phyloP scores from a whole-genome alignment of 371 early-diverging fungal species.

The Circinella minor region DNA sequence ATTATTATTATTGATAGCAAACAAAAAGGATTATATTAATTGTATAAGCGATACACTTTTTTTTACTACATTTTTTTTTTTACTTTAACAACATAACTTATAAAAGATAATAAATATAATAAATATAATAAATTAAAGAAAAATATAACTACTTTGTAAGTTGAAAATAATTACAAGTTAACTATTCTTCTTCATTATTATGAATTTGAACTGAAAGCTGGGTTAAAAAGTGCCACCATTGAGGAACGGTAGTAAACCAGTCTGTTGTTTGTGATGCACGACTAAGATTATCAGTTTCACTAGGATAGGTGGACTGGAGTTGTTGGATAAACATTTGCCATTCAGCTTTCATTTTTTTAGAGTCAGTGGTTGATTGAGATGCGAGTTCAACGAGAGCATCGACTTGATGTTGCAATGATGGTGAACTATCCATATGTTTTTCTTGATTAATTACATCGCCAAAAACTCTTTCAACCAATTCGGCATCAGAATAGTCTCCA shows the following conservation, averaged over 20 bases:
- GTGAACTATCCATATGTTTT: neutral
- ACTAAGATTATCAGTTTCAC: neutral
- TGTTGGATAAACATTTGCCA: neutral
- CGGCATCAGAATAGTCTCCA: constrained; percentile 36
- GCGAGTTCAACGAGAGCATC: neutral
- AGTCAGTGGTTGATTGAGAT: neutral
- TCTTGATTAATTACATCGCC: neutral
- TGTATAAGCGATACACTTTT: neutral
- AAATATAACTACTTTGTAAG: neutral
- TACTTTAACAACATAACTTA: neutral
- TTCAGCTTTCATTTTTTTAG: neutral
- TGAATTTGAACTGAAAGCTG: neutral
- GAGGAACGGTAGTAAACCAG: neutral
- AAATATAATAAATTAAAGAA: neutral
- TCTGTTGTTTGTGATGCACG: neutral
- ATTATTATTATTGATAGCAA: neutral
- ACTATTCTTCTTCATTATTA: neutral
- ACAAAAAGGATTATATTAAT: neutral
- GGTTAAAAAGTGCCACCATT: constrained; percentile 8
- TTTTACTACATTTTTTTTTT: constrained; percentile 1
- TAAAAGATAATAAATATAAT: neutral
- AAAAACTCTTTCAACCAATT: neutral
- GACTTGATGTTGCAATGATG: neutral
- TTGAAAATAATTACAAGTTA: too few species aligned
- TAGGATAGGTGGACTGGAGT: neutral